phyloP scores from a whole-genome alignment of 441 rosid genomes.

The Aquilaria agallochum region DNA sequence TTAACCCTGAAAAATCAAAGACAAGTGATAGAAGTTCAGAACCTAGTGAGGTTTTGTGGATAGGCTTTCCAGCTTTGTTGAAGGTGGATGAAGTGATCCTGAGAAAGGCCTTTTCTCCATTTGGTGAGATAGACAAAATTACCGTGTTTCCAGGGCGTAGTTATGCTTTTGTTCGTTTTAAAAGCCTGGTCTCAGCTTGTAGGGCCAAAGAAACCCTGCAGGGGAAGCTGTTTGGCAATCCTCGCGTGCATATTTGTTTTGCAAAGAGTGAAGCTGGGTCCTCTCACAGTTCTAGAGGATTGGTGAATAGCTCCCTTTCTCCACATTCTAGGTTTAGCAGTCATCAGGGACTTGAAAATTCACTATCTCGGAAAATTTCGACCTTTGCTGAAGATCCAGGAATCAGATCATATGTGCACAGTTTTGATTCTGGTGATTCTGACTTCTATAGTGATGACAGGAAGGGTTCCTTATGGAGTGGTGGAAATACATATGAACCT shows the following conservation, averaged over 20 bases:
- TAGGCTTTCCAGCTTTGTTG: constrained; percentile 86
- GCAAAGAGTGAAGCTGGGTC: constrained; percentile 78
- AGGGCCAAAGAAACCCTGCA: constrained; percentile 94
- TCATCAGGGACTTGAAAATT: constrained; percentile 51
- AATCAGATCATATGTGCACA: constrained; percentile 41
- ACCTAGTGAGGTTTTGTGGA: constrained; percentile 91
- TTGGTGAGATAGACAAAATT: constrained; percentile 85
- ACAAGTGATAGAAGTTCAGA: constrained; percentile 59
- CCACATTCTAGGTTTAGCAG: constrained; percentile 49
- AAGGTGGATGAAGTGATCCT: constrained; percentile 78
- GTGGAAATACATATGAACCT: constrained; percentile 55
- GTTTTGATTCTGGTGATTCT: constrained; percentile 45
- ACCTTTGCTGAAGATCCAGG: constrained; percentile 34
- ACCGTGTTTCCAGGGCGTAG: constrained; percentile 94
- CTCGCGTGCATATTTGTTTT: constrained; percentile 93
- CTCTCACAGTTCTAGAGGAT: constrained; percentile 54
- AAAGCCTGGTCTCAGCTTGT: constrained; percentile 58
- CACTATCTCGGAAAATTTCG: constrained; percentile 45
- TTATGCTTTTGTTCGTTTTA: constrained; percentile 92
- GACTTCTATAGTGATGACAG: constrained; percentile 53
- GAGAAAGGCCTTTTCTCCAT: constrained; percentile 78
- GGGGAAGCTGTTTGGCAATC: constrained; percentile 91
- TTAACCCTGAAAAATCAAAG: constrained; percentile 52
- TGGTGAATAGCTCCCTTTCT: constrained; percentile 42
- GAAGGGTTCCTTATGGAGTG: constrained; percentile 39